Base-by-base conservation (phyloP, 2,329 filamentous ascomycete genomes). In the Gliomastix tumulicola region DNA sequence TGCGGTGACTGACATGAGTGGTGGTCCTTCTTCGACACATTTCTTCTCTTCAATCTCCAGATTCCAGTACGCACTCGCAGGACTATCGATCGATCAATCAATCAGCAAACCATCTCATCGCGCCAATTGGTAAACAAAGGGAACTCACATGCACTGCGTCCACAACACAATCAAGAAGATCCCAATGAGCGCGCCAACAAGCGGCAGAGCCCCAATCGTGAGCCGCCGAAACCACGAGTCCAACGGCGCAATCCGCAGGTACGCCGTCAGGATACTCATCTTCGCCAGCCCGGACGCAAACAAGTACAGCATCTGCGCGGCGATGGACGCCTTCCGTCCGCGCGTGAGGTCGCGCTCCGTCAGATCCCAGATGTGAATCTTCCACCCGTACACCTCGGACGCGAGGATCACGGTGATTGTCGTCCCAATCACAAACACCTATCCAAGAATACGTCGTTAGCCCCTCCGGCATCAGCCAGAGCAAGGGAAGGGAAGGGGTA, bases 231-330 rank as follows among this genome's bases (percentile, higher is more conserved):
- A 61, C 51, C 45, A 49, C 3, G 55, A 55, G 5, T 47, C 42
- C 9, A 41, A 35, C 0, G 55, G 53, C 2, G 60, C 62, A n/a
- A 66, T 57, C 10, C 63, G 51, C 3, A 65, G 48, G 39, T 66
- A 66, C 21, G 57, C 60, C 4, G 54, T 38, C 3, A 66, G 50
- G 21, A 66, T 66, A 2, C 63, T 66, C 3, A 57, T 37, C 39
- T 66, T 66, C 15, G 59, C 53, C 3, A 63, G 41, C 1, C 50
- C 51, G 0, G 61, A 63, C 6, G 60, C 54, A 17, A 61, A 55
- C 7, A 64, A 32, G 40, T 65, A 66, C 7, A 65, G 45, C 13
- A 55, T 56, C 45, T 66, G 62, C 2, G 49, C 58, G 6, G 60
- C 59, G 11, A 66, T 50, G 11, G 63, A 65, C 12, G 64, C 52